A percentile compares a stretch with the other conserved stretches of the same genome.
These are phyloP conservation scores for Dalbergia cochinchinensis DNA, from an alignment of 306 rosid species.

Conservation along the genomic window DNA sequence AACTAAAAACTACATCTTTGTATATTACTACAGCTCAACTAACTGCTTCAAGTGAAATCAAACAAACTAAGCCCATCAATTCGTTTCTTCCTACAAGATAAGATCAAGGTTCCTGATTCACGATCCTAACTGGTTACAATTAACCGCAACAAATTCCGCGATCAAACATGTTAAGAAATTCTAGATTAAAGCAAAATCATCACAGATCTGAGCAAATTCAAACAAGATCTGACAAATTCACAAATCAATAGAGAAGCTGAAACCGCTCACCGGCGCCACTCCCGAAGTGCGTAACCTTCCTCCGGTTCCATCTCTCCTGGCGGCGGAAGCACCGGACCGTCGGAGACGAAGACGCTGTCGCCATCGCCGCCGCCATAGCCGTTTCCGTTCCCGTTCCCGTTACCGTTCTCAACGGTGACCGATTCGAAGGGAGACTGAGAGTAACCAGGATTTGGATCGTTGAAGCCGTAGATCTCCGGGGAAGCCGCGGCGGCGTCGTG, in stretches of 20 bases:
- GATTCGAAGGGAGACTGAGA: conserved; percentile 81
- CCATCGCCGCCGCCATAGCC: conserved; percentile 61
- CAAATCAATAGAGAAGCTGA: conserved; percentile 23
- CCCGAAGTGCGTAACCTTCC: conserved; percentile 93
- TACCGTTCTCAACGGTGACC: conserved; percentile 72
- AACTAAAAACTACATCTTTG: not conserved
- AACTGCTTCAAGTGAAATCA: conserved; percentile 39
- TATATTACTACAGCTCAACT: conserved; percentile 17
- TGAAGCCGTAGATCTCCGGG: conserved; percentile 80
- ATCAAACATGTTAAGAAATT: conserved; percentile 18
- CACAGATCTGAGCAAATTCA: conserved; percentile 56
- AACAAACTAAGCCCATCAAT: conserved; percentile 38
- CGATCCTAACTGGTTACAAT: not conserved
- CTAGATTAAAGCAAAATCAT: conserved; percentile 37
- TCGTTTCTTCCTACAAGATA: conserved; percentile 17
- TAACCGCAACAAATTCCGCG: not conserved
- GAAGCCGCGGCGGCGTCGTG: conserved; percentile 62
- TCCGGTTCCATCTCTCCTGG: conserved; percentile 85
- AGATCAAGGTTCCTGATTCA: conserved; percentile 39
- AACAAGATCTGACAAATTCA: conserved; percentile 51
- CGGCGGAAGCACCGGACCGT: conserved; percentile 90
- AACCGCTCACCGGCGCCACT: conserved; percentile 95
- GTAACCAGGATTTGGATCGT: conserved; percentile 73
- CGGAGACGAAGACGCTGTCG: conserved; percentile 74
- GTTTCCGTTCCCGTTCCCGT: conserved; percentile 65